These are phyloP conservation scores for Mycena belliarum DNA, from an alignment of 768 basidiomycete genomes.

Conservation along the genomic window DNA sequence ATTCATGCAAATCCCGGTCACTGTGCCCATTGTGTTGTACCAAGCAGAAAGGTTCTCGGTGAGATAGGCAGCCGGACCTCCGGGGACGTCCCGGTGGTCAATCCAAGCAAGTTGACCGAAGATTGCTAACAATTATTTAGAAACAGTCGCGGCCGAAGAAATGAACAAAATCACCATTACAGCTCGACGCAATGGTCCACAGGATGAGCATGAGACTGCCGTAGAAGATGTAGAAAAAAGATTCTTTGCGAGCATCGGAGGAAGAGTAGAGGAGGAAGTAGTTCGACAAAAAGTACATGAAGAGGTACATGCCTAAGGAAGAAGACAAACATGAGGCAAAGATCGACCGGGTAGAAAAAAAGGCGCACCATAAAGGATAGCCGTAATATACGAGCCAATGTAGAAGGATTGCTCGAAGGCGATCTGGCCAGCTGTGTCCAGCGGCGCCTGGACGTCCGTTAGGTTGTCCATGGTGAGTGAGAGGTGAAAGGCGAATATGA, in stretches of 20 bases:
- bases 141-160: too few species aligned
- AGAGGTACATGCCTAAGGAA: constrained; percentile 25
- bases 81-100: constrained; percentile 24
- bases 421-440: constrained; percentile 15
- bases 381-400: constrained; percentile 28
- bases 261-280: constrained; percentile 19
- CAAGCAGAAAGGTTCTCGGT: constrained; percentile 26
- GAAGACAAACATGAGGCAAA: constrained; percentile 2
- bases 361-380: constrained; percentile 27
- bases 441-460: constrained; percentile 3
- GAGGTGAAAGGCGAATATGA: constrained; percentile 5
- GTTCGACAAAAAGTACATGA: constrained; percentile 27
- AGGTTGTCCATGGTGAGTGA: constrained; percentile 13
- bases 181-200: constrained; percentile 32
- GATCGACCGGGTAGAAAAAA: neutral
- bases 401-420: constrained; percentile 25
- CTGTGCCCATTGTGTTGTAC: constrained; percentile 34
- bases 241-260: constrained; percentile 18
- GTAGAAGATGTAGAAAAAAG: constrained; percentile 24
- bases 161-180: constrained; percentile 10
- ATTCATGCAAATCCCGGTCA: constrained; percentile 30
- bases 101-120: constrained; percentile 34
- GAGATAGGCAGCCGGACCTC: constrained; percentile 34
- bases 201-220: constrained; percentile 30
- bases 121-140: neutral